phyloP scores from a whole-genome alignment of 139 green algal species.

The Tetradesmus obliquus region DNA sequence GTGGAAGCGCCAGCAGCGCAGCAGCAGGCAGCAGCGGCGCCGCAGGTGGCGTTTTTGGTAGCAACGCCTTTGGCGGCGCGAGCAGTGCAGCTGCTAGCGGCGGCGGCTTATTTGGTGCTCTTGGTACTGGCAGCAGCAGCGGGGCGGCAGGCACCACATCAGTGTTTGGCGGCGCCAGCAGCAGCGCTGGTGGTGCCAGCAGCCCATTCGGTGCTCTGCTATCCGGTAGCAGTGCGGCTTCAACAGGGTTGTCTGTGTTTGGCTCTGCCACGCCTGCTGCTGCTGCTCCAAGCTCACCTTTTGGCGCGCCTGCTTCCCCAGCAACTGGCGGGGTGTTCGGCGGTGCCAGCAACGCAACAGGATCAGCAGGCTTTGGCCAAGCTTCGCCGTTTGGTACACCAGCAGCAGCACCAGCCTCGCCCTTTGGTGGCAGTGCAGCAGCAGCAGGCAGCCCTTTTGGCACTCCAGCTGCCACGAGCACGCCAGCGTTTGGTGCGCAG shows the following conservation, averaged over 20 bases:
- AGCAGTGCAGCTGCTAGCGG: not conserved
- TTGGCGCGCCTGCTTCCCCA: not conserved
- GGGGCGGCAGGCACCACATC: not conserved
- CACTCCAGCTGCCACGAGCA: not conserved
- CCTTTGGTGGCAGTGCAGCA: not conserved
- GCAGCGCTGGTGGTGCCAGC: not conserved
- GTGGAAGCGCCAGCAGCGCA: not conserved
- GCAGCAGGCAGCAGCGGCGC: conserved; percentile 6
- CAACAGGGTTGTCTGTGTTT: not conserved
- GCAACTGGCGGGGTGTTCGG: conserved; percentile 24
- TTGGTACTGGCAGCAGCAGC: not conserved
- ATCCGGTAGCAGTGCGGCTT: conserved; percentile 10
- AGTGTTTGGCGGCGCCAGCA: conserved; percentile 13
- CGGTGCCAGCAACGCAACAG: not conserved
- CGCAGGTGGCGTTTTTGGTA: not conserved
- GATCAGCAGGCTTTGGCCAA: conserved; percentile 15
- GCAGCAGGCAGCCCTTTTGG: not conserved
- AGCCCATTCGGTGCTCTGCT: conserved; percentile 20
- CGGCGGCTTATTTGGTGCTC: conserved; percentile 31
- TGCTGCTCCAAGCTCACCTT: not conserved
- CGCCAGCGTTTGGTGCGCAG: not conserved
- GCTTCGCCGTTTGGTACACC: not conserved
- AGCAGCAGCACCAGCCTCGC: not conserved
- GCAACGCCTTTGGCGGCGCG: conserved; percentile 7
- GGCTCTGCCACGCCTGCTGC: not conserved